Evolutionary conservation across 306 rosid species (phyloP), one percentile per base, ranked within the genome.

Genomic region (Benincasa hispida): DNA sequence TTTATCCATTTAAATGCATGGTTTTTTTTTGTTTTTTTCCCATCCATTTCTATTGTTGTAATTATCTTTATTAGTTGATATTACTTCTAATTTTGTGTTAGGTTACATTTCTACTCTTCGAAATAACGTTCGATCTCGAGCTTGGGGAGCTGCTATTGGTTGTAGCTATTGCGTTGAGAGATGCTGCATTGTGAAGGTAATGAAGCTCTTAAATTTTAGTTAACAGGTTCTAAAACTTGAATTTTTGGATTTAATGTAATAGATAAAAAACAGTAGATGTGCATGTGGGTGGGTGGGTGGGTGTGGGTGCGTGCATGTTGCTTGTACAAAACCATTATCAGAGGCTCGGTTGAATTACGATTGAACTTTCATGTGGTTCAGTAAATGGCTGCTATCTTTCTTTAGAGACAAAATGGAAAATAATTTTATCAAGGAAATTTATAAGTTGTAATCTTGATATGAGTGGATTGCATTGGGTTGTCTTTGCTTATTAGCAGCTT

Each of bases 111-210:
- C 98, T 45, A 87, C 97, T 47, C 78, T 88, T 84, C 88, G 98
- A 86, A 93, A 93, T 82, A 93, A 91, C 76, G 97, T 93, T 30
- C 94, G 98, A 48, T 93, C 98, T 27, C 98, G 98, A 66, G 97
- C 97, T 7, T 93, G 98, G 98, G 98, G 97, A 81, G 98, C 97
- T 80, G 92, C 97, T 83, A 89, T 89, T 86, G 97, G 98, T 79
- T 91, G 98, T 85, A 93, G 98, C 79, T 93, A 88, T 78, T 83
- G 85, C 77, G 88, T 93, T 79, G 97, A 93, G 84, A 86, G 89
- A 76, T 93, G 98, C 72, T 93, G 97, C 91, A 93, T 93, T 42
- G 88, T 91, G 78, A 93, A 93, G 98, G 98, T 93, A 75, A 48
- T 84, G 22, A 50, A 72, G 45, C 28, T 50, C 50, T 28, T 28